Percentiles rank a stretch among this genome's conserved stretches.
phyloP scores from a whole-genome alignment of 2,329 filamentous ascomycete species.

The Teratosphaeriaceae sp. region DNA sequence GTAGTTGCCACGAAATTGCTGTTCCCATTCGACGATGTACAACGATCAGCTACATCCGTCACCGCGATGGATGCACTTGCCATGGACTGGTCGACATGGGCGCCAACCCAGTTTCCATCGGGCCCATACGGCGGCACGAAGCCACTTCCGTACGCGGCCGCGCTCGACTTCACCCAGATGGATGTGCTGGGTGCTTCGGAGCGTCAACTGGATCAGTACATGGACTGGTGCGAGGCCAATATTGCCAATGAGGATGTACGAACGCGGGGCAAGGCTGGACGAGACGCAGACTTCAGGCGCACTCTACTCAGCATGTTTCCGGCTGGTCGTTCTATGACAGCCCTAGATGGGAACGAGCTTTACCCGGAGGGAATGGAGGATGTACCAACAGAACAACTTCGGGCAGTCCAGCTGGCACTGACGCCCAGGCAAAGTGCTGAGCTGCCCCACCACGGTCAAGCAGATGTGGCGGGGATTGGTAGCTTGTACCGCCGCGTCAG shows the following conservation, averaged over 20 bases:
- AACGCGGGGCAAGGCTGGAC: constrained; percentile 24
- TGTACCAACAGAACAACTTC: constrained; percentile 31
- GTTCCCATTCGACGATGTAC: constrained; percentile 62
- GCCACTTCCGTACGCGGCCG: neutral
- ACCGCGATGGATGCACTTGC: constrained; percentile 52
- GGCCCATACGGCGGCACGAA: constrained; percentile 17
- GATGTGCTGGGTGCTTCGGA: constrained; percentile 58
- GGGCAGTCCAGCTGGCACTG: constrained; percentile 37
- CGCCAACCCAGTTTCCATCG: constrained; percentile 30
- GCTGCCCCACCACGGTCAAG: constrained; percentile 20
- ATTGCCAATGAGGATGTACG: constrained; percentile 47
- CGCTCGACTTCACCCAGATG: constrained; percentile 48
- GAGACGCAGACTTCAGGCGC: constrained; percentile 34
- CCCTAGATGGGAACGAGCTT: constrained; percentile 10
- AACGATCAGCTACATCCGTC: constrained; percentile 44
- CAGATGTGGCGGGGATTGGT: constrained; percentile 31
- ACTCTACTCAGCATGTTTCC: constrained; percentile 40
- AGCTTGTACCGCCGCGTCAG: constrained; percentile 45
- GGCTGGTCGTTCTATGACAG: constrained; percentile 1
- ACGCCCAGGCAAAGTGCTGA: constrained; percentile 32
- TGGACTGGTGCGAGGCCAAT: constrained; percentile 70
- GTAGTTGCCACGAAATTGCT: constrained; percentile 72
- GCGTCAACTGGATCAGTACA: constrained; percentile 63
- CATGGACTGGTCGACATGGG: constrained; percentile 72
- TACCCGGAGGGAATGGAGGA: constrained; percentile 10